Base-by-base conservation (phyloP, 345 rosid genomes). In the Euphorbia lathyris region DNA sequence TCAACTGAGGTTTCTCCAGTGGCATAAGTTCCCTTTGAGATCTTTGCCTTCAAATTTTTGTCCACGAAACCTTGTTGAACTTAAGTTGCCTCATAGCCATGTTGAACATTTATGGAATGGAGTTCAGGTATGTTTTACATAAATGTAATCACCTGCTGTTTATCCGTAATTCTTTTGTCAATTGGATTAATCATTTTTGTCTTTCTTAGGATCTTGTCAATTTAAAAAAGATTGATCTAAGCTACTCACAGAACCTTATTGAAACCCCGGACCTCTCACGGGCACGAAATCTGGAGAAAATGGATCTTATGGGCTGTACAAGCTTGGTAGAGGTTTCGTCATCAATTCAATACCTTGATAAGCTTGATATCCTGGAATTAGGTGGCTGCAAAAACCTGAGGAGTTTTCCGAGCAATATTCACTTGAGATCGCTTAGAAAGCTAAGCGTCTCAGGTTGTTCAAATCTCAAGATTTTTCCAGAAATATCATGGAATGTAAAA, bases 1-100 rank as follows among this genome's bases (percentile, higher is more conserved):
- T 42, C 52, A 72, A 26, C 26, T 72, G 14, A 17, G 70, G 27
- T 16, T 43, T 30, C 30, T 70, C 9, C 38, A 70, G 23, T 70
- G 74, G 74, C 10, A 48, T 7, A 20, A 30, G 10, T 70, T 30
- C 20, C 74, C 74, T 12, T 32, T 25, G 9, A 50, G 63, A 60
- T 61, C 59, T 2, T 11, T 70, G 22, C 74, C 67, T 29, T 17
- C 58, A 0, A 32, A 29, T 8, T 70, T 70, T 42, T 36, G 25
- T 9, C 48, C 66, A 6, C 58, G 45, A 11, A 70, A 70, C 9
- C 58, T 70, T 58, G 45, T 70, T 5, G 73, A 70, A n/a, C 66
- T 70, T 29, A 10, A 48, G 23, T n/a, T 70, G 73, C 10, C 14
- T 20, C 13, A 7, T 26, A 70, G 73, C 40, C 5, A 48, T 11